phyloP scores from a whole-genome alignment of 495 filamentous ascomycete genomes.

The Aspergillus heteromorphus region DNA sequence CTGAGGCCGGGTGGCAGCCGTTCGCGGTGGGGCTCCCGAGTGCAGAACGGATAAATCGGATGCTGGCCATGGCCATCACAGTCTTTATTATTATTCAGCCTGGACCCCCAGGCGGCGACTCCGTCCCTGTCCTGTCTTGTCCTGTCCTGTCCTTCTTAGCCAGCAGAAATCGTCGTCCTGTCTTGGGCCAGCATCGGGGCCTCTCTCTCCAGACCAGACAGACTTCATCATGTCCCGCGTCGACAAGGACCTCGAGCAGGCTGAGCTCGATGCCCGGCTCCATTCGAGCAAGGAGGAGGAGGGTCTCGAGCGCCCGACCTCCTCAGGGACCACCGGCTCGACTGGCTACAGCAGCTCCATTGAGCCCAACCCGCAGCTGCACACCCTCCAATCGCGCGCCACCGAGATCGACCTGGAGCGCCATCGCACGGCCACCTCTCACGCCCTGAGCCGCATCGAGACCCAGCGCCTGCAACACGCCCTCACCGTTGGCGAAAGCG shows the following conservation, averaged over 20 bases:
- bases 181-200: neutral
- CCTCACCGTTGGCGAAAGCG: slow-evolving; percentile 32
- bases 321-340: slow-evolving; percentile 20
- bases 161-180: neutral
- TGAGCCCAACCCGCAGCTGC: slow-evolving; percentile 24
- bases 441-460: slow-evolving; percentile 69
- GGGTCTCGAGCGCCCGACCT: neutral
- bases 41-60: neutral
- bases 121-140: neutral
- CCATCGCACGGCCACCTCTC: slow-evolving; percentile 38
- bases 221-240: neutral
- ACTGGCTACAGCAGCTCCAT: slow-evolving; percentile 27
- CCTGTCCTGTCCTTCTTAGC: neutral
- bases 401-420: slow-evolving; percentile 68
- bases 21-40: neutral
- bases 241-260: slow-evolving; percentile 1
- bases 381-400: slow-evolving; percentile 33
- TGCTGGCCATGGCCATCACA: neutral
- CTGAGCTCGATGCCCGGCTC: neutral
- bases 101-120: neutral
- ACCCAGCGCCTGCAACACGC: slow-evolving; percentile 36
- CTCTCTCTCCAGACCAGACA: neutral
- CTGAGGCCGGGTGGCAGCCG: neutral
- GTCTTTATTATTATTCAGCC: neutral
- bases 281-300: neutral